These are phyloP conservation scores for Cercospora sojina DNA, from an alignment of 2,329 filamentous ascomycete genomes.

Conservation along the genomic window DNA sequence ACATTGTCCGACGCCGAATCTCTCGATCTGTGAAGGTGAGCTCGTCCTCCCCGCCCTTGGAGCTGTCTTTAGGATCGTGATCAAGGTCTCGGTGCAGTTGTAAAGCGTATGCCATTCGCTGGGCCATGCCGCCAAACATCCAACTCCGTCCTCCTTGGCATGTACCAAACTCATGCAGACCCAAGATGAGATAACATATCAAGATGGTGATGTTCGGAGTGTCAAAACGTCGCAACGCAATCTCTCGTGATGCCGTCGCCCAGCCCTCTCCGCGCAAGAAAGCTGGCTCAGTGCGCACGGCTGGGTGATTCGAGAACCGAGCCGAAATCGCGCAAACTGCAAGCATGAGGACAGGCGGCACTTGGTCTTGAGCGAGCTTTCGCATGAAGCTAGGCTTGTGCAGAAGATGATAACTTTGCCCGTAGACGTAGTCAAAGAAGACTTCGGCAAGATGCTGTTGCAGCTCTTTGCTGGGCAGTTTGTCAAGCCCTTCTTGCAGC, in stretches of 20 bases:
- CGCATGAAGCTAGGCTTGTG: conserved; percentile 98
- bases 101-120: conserved; percentile 93
- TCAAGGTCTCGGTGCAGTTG: conserved; percentile 91
- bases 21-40: conserved; percentile 86
- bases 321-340: conserved; percentile 95
- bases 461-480: conserved; percentile 78
- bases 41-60: conserved; percentile 29
- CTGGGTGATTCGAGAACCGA: conserved; percentile 86
- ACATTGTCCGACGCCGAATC: conserved; percentile 91
- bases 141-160: conserved; percentile 95
- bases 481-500: conserved; percentile 76
- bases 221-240: conserved; percentile 83
- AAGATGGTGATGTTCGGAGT: conserved; percentile 95
- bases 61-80: conserved; percentile 52
- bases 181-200: conserved; percentile 83
- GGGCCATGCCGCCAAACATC: conserved; percentile 91
- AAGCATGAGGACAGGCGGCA: conserved; percentile 88
- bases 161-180: conserved; percentile 92
- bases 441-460: conserved; percentile 92
- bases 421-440: conserved; percentile 94
- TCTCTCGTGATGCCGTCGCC: conserved; percentile 82
- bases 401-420: conserved; percentile 88
- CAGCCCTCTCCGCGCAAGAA: conserved; percentile 90
- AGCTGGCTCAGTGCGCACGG: conserved; percentile 70
- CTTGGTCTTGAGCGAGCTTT: conserved; percentile 71